Evolutionary conservation across 1,139 yeast genomes (phyloP).

Genomic region (Magnusiomyces clavatus): DNA sequence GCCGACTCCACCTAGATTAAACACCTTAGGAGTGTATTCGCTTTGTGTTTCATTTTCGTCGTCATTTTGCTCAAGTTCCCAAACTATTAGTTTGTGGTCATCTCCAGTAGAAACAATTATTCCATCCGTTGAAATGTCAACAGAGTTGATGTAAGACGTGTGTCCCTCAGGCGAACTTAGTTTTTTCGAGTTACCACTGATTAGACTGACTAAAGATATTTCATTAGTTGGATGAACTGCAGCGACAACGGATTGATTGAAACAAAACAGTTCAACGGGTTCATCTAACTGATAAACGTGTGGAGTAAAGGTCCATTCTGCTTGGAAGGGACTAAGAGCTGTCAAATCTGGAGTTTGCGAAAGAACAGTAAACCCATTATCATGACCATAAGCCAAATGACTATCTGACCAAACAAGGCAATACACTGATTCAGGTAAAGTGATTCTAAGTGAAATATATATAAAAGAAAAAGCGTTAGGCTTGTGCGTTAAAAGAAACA

Average conservation of each 20-base stretch:
- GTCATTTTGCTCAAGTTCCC: conserved; percentile 21
- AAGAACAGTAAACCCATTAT: conserved; percentile 21
- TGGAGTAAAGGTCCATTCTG: conserved; percentile 16
- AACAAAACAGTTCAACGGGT: conserved; percentile 19
- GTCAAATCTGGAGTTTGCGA: conserved; percentile 4
- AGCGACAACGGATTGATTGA: conserved; percentile 18
- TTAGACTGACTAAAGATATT: conserved; percentile 17
- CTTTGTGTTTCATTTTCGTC: not conserved
- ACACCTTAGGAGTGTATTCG: conserved; percentile 14
- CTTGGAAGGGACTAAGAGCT: conserved; percentile 15
- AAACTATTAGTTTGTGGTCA: conserved; percentile 27
- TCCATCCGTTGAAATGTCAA: conserved; percentile 31
- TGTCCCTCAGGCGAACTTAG: conserved; percentile 25
- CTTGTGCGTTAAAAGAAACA: not conserved
- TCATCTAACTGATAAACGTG: conserved; percentile 19
- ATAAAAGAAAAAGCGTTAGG: not conserved
- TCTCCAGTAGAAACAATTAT: conserved; percentile 30
- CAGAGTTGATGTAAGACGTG: conserved; percentile 24
- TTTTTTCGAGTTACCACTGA: conserved; percentile 9
- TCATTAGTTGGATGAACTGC: conserved; percentile 24
- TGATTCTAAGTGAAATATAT: conserved; percentile 7
- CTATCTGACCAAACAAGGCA: conserved; percentile 22
- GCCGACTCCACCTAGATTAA: conserved; percentile 23
- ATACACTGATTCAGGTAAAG: conserved; percentile 17
- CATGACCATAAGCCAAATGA: conserved; percentile 24